Percentiles rank a stretch among this genome's conserved stretches.
phyloP scores from a whole-genome alignment of 257 asterid species.

The Penstemon davidsonii region DNA sequence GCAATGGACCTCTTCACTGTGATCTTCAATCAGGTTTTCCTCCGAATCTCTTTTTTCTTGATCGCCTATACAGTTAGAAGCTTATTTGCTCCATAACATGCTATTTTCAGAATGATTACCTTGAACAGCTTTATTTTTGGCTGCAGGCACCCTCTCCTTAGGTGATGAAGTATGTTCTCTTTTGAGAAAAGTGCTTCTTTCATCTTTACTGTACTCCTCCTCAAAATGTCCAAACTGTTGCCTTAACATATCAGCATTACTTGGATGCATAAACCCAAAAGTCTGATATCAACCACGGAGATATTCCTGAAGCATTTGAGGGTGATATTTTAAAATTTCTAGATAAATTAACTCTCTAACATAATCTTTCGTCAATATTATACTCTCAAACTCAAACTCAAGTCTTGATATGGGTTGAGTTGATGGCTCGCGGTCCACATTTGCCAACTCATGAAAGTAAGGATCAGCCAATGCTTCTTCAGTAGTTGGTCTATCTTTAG shows the following conservation, averaged over 20 bases:
- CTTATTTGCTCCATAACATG: neutral
- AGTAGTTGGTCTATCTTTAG: no score
- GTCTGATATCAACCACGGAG: conserved; percentile 84
- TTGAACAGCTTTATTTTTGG: no score
- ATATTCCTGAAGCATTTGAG: conserved; percentile 98
- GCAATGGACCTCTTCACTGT: conserved; percentile 46
- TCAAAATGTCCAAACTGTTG: conserved; percentile 85
- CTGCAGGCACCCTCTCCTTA: conserved; percentile 88
- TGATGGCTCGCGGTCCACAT: no score
- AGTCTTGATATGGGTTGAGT: no score
- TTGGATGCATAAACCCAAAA: conserved; percentile 96
- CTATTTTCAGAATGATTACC: no score
- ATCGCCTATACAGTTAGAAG: neutral
- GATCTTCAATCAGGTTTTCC: conserved; percentile 40
- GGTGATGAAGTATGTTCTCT: conserved; percentile 93
- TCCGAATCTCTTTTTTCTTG: no score
- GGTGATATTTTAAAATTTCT: conserved; percentile 99
- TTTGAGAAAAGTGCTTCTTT: conserved; percentile 55
- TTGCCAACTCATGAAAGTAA: no score
- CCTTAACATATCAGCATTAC: conserved; percentile 89
- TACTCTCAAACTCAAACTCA: no score
- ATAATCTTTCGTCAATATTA: no score
- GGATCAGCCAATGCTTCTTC: no score
- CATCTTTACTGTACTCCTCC: conserved; percentile 62
- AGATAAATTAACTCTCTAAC: conserved; percentile 52